A percentile compares a stretch with the other conserved stretches of the same genome.
phyloP scores from a whole-genome alignment of 1,139 yeast genomes.

The Tardiomyces depauwii region DNA sequence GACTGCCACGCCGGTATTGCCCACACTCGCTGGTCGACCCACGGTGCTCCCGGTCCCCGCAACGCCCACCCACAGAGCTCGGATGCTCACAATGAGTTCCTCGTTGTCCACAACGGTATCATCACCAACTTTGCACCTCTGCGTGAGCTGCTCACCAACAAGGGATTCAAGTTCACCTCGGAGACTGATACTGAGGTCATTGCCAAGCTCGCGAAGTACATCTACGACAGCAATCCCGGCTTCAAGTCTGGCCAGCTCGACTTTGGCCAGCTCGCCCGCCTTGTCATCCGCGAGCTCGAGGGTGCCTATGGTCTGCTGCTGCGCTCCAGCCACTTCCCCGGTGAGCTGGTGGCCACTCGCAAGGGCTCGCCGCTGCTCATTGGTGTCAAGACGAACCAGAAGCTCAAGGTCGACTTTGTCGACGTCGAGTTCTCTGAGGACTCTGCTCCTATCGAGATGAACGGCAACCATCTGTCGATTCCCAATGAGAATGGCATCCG shows the following conservation, averaged over 20 bases:
- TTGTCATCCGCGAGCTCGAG: constrained; percentile 84
- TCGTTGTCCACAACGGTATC: constrained; percentile 96
- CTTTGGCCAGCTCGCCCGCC: constrained; percentile 85
- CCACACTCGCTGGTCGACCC: constrained; percentile 99
- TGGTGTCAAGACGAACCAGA: constrained; percentile 93
- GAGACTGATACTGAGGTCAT: constrained; percentile 98
- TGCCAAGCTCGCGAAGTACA: constrained; percentile 87
- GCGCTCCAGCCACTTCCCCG: constrained; percentile 85
- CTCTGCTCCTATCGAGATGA: constrained; percentile 7
- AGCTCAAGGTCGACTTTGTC: constrained; percentile 93
- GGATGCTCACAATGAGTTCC: constrained; percentile 70
- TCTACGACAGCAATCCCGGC: constrained; percentile 67
- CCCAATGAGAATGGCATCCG: constrained; percentile 33
- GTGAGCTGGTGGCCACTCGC: constrained; percentile 94
- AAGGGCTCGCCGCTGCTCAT: constrained; percentile 96
- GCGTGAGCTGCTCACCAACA: constrained; percentile 64
- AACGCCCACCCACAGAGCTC: constrained; percentile 98
- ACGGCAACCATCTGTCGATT: constrained; percentile 5
- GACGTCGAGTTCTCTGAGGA: constrained; percentile 90
- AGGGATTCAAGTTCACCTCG: constrained; percentile 77
- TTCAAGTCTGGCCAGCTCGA: constrained; percentile 56
- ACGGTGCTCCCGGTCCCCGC: constrained; percentile 76
- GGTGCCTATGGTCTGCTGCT: constrained; percentile 97
- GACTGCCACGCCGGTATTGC: constrained; percentile 93
- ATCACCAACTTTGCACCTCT: constrained; percentile 91